These are phyloP conservation scores for Gentiana dahurica DNA, from an alignment of 257 asterid species.

Conservation along the genomic window DNA sequence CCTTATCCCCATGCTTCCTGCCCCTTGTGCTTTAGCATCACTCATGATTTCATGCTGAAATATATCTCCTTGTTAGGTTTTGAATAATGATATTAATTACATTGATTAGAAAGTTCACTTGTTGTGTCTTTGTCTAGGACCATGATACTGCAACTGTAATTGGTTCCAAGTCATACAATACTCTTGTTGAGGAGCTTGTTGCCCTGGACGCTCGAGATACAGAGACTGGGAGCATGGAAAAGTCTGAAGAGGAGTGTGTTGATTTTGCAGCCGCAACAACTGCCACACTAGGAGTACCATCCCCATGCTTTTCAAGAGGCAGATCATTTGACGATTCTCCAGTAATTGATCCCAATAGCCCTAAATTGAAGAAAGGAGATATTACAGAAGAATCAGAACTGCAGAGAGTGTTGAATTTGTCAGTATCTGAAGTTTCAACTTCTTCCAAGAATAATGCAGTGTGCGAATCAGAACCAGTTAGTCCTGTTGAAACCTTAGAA, in stretches of 20 bases:
- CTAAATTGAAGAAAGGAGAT: conserved; percentile 57
- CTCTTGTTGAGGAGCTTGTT: conserved; percentile 89
- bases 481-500: conserved; percentile 20
- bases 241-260: conserved; percentile 55
- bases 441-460: conserved; percentile 21
- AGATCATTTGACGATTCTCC: conserved; percentile 70
- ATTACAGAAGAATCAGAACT: conserved; percentile 79
- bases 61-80: too few species aligned
- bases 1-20: not conserved
- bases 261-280: conserved; percentile 97
- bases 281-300: conserved; percentile 92
- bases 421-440: conserved; percentile 33
- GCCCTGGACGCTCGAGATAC: conserved; percentile 50
- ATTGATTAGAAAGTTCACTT: conserved; percentile 3
- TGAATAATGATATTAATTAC: not conserved
- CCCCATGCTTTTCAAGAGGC: conserved; percentile 82
- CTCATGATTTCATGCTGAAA: too few species aligned
- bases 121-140: conserved; percentile 37
- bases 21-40: too few species aligned
- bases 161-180: conserved; percentile 83
- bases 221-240: conserved; percentile 30
- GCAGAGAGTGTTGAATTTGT: conserved; percentile 43
- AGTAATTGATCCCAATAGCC: conserved; percentile 10
- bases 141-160: conserved; percentile 65
- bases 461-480: conserved; percentile 23